Conservation (phyloP, 1,139 yeast genomes). For the Spathaspora sp. region DNA sequence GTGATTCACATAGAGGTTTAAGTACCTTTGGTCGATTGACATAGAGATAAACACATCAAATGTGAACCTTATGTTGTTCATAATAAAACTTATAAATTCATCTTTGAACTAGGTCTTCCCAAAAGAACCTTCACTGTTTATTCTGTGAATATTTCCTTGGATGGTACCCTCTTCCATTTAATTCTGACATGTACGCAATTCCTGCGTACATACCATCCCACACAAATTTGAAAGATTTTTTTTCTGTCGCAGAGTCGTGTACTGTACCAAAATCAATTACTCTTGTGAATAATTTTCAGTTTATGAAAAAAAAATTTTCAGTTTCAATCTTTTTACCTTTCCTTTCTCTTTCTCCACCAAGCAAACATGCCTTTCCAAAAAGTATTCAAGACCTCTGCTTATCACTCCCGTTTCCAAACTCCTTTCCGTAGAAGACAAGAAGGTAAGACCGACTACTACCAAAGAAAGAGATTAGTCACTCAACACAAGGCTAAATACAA, state of each 20-base stretch:
- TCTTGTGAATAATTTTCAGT: not conserved
- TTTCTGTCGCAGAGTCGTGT: conserved; percentile 2
- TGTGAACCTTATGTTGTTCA: too few species aligned
- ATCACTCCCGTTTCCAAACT: conserved; percentile 99
- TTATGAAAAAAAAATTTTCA: conserved; percentile 2
- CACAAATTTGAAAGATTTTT: not conserved
- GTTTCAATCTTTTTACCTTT: not conserved
- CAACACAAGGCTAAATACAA: conserved; percentile 99
- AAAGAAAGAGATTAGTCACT: conserved; percentile 98
- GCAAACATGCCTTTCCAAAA: conserved; percentile 75
- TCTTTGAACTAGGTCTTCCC: too few species aligned
- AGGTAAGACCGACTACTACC: conserved; percentile 99
- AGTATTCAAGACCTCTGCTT: conserved; percentile 78
- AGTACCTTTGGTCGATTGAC: too few species aligned
- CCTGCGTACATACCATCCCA: not conserved
- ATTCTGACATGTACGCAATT: not conserved
- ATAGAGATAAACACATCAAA: too few species aligned
- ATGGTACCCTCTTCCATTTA: not conserved
- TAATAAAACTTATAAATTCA: too few species aligned
- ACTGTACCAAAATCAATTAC: not conserved
- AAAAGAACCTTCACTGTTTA: too few species aligned
- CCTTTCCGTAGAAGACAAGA: conserved; percentile 99
- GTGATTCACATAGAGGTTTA: too few species aligned
- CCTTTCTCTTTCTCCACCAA: not conserved
- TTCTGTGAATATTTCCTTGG: too few species aligned